Percentiles rank a stretch among this genome's conserved stretches.
Conservation (phyloP, 2,329 filamentous ascomycete genomes). For the Clonostachys byssicola region DNA sequence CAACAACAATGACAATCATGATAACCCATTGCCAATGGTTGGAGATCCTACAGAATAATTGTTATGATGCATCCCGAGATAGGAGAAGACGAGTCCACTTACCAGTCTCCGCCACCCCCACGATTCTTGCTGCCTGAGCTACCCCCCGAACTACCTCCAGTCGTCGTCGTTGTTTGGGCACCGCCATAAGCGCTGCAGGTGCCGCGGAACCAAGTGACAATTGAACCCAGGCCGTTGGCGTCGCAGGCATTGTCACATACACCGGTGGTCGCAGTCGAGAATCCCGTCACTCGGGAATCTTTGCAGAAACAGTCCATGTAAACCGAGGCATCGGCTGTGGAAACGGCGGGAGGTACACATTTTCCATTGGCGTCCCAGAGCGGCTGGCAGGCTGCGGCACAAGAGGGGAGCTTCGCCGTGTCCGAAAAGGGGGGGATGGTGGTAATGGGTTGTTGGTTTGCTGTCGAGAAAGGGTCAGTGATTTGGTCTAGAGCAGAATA, state of each 20-base stretch:
- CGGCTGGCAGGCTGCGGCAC: constrained; percentile 52
- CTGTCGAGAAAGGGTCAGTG: background rate
- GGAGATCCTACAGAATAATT: constrained; percentile 47
- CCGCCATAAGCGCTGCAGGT: constrained; percentile 50
- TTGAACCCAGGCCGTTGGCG: constrained; percentile 41
- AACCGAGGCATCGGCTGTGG: constrained; percentile 39
- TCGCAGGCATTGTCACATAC: constrained; percentile 61
- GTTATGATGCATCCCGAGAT: background rate
- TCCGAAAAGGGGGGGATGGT: constrained; percentile 52
- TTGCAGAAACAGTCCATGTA: constrained; percentile 74
- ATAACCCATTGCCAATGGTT: constrained; percentile 77
- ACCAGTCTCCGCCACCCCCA: constrained; percentile 40
- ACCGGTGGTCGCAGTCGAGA: constrained; percentile 50
- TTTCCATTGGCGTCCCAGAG: constrained; percentile 68
- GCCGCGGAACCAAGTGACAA: constrained; percentile 67
- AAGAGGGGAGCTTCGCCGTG: constrained; percentile 48
- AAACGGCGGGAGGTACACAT: constrained; percentile 58
- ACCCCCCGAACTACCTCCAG: constrained; percentile 6
- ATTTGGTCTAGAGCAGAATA: background rate
- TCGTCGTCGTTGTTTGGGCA: constrained; percentile 7
- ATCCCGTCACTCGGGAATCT: constrained; percentile 51
- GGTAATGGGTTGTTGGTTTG: constrained; percentile 24
- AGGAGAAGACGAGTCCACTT: constrained; percentile 11
- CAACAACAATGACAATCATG: constrained; percentile 70
- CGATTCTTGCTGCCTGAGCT: constrained; percentile 6